These are phyloP conservation scores for Cercospora brassicicola DNA, from an alignment of 2,329 filamentous ascomycete genomes.

Conservation along the genomic window DNA sequence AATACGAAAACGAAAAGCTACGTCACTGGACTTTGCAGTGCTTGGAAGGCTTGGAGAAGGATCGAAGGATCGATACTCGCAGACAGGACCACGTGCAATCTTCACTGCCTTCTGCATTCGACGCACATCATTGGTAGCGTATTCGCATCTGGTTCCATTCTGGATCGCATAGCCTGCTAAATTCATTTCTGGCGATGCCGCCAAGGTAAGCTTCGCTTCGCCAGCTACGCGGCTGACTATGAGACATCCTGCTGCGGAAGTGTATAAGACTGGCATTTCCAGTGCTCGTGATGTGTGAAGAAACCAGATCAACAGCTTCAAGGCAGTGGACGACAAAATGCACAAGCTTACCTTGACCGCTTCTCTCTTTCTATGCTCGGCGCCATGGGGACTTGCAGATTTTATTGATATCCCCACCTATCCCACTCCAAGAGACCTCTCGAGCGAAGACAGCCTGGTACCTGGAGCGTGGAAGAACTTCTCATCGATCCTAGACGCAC, in stretches of 20 bases:
- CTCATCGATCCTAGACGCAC: not conserved
- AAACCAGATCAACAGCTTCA: not conserved
- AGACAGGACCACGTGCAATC: not conserved
- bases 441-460: not conserved
- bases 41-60: not conserved
- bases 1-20: not conserved
- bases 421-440: not conserved
- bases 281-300: not conserved
- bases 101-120: not conserved
- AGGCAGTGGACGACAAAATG: not conserved
- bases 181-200: not conserved
- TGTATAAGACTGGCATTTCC: not conserved
- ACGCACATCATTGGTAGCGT: not conserved
- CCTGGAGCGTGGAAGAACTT: not conserved
- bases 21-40: not conserved
- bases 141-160: not conserved
- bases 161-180: not conserved
- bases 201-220: not conserved
- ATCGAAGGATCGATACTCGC: not conserved
- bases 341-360: not conserved
- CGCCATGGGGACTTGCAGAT: not conserved
- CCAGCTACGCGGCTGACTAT: not conserved
- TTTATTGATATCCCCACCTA: not conserved
- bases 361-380: not conserved
- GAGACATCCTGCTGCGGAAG: not conserved